Evolutionary conservation across 371 early-diverging fungal species (phyloP).

Genomic region (Rhizomucor pusillus): DNA sequence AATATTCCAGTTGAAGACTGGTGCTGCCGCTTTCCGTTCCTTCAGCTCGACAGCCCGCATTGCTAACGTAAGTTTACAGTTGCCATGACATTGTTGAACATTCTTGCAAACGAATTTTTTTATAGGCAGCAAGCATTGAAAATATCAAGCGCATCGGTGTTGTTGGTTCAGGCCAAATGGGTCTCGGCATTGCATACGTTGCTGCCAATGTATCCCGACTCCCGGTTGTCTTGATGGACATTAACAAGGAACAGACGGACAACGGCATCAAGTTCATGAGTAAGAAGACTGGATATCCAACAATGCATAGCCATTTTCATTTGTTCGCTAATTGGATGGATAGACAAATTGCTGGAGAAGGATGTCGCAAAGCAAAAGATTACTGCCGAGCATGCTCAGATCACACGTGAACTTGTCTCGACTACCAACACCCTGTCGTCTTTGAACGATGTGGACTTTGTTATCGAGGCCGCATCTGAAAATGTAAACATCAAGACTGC

Average conservation of each 20-base stretch:
- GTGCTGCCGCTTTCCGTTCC: no score
- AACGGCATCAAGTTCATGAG: conserved; percentile 83
- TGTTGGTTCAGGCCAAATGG: conserved; percentile 88
- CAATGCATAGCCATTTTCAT: neutral
- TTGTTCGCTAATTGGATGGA: neutral
- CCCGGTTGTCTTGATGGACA: conserved; percentile 81
- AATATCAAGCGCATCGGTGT: conserved; percentile 67
- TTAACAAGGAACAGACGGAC: conserved; percentile 77
- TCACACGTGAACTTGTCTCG: conserved; percentile 65
- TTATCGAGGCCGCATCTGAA: conserved; percentile 96
- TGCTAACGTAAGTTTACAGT: neutral
- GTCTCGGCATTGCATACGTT: conserved; percentile 96
- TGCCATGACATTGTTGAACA: neutral
- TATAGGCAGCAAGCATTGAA: conserved; percentile 10
- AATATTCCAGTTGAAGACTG: no score
- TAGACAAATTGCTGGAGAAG: conserved; percentile 85
- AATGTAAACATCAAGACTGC: conserved; percentile 83
- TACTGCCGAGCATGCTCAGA: conserved; percentile 73
- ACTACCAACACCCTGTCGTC: conserved; percentile 56
- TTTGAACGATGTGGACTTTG: conserved; percentile 74
- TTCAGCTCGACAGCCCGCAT: neutral
- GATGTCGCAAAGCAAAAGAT: conserved; percentile 87
- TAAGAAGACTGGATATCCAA: conserved; percentile 24
- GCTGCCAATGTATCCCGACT: conserved; percentile 82
- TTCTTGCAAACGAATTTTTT: neutral